Percentiles rank a stretch among this genome's conserved stretches.
These are phyloP conservation scores for Cymbidium sinense DNA, from an alignment of 106 monocot species.

Conservation along the genomic window DNA sequence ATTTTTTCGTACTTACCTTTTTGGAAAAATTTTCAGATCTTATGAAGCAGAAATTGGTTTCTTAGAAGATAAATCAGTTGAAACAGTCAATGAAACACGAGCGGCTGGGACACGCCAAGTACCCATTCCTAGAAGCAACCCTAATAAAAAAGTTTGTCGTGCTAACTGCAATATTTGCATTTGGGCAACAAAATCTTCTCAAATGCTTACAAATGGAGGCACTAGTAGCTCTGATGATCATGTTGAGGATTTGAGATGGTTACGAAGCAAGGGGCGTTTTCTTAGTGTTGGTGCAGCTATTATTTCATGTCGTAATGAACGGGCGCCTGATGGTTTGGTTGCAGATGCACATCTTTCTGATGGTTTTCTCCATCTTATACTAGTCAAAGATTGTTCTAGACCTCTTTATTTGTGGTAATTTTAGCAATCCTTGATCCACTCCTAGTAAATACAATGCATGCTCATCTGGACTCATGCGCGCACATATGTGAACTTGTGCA, in stretches of 20 bases:
- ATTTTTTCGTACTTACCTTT: neutral
- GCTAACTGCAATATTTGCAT: conserved; percentile 54
- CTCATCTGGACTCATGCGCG: too few relatives aligned
- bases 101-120: conserved; percentile 4
- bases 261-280: conserved; percentile 49
- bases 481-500: too few relatives aligned
- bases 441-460: too few relatives aligned
- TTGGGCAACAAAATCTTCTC: conserved; percentile 10
- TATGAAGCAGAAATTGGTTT: conserved; percentile 79
- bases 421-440: neutral
- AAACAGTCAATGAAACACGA: conserved; percentile 9
- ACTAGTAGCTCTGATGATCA: conserved; percentile 1
- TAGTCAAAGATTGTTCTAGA: conserved; percentile 77
- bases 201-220: conserved; percentile 10
- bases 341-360: conserved; percentile 87
- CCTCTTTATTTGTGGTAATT: conserved; percentile 79
- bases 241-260: conserved; percentile 45
- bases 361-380: conserved; percentile 91
- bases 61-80: conserved; percentile 31
- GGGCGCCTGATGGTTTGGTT: conserved; percentile 87
- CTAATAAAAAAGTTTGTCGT: conserved; percentile 34
- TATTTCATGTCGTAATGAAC: conserved; percentile 93
- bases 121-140: conserved; percentile 13
- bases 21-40: conserved; percentile 35
- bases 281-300: conserved; percentile 85